Conservation (phyloP, 345 rosid species). For the Citrus maxima region DNA sequence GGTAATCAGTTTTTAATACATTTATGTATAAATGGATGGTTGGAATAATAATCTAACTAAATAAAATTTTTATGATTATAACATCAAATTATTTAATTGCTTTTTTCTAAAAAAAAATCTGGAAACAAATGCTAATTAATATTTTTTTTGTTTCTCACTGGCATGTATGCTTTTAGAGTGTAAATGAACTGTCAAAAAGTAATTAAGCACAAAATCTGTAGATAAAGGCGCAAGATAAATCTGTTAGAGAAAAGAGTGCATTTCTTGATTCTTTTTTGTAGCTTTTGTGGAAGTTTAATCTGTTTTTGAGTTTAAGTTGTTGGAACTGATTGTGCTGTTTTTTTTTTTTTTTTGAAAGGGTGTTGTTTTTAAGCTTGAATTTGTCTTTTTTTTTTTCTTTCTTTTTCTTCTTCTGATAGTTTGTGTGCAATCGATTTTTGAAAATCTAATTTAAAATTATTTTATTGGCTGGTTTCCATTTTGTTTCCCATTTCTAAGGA, state of each 20-base stretch:
- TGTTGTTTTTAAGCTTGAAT: neutral
- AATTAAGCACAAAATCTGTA: neutral
- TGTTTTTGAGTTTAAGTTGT: neutral
- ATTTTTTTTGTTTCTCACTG: too few relatives aligned
- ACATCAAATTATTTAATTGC: too few relatives aligned
- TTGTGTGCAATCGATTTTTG: neutral
- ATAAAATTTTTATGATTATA: too few relatives aligned
- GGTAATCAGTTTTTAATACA: too few relatives aligned
- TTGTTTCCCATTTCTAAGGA: neutral
- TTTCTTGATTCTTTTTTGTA: neutral
- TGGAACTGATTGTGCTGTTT: neutral
- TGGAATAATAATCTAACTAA: too few relatives aligned
- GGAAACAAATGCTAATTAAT: too few relatives aligned
- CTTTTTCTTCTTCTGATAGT: neutral
- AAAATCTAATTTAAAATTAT: neutral
- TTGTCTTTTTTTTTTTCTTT: too few relatives aligned
- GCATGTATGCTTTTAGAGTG: neutral
- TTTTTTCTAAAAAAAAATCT: too few relatives aligned
- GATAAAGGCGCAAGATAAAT: neutral
- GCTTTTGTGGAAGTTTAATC: neutral
- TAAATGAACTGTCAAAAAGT: neutral
- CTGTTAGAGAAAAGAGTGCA: neutral
- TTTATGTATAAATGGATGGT: too few relatives aligned
- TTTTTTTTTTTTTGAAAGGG: too few relatives aligned
- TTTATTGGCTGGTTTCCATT: neutral